Conservation (phyloP, 805 yeast species). For the Lipomyces yamanashiensis region DNA sequence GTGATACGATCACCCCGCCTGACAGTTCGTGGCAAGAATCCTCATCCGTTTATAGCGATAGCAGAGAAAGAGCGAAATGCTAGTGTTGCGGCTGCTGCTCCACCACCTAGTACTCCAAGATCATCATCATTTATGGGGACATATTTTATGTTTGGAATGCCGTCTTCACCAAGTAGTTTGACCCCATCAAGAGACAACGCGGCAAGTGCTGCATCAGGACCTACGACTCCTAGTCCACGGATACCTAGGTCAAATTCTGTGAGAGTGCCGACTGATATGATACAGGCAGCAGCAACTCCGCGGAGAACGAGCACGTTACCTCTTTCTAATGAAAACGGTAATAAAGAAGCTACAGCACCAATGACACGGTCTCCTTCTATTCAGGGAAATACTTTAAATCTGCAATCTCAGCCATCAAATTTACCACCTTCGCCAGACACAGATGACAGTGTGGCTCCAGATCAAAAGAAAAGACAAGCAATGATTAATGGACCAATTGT, state of each 20-base stretch:
- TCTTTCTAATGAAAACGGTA: neutral
- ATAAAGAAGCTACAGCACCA: neutral
- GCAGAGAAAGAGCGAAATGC: slow-evolving; percentile 36
- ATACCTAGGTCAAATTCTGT: slow-evolving; percentile 3
- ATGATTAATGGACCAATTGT: slow-evolving; percentile 50
- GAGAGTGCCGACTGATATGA: slow-evolving; percentile 26
- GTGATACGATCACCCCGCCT: slow-evolving; percentile 28
- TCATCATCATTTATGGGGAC: slow-evolving; percentile 8
- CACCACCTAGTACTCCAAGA: neutral
- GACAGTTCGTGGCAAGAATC: slow-evolving; percentile 19
- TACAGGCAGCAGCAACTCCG: neutral
- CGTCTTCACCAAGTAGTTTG: neutral
- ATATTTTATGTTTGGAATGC: slow-evolving; percentile 11
- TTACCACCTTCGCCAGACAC: neutral
- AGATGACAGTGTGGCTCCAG: slow-evolving; percentile 35
- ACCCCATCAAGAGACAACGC: neutral
- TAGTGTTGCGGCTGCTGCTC: slow-evolving; percentile 15
- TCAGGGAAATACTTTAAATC: neutral
- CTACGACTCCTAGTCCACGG: neutral
- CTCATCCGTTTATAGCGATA: slow-evolving; percentile 21
- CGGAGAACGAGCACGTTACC: slow-evolving; percentile 15
- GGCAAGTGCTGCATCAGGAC: neutral
- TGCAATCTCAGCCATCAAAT: slow-evolving; percentile 1
- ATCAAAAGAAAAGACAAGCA: slow-evolving; percentile 29
- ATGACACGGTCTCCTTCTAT: neutral